Base-by-base conservation (phyloP, 2,329 filamentous ascomycete species). In the Elsinoe necatrix region DNA sequence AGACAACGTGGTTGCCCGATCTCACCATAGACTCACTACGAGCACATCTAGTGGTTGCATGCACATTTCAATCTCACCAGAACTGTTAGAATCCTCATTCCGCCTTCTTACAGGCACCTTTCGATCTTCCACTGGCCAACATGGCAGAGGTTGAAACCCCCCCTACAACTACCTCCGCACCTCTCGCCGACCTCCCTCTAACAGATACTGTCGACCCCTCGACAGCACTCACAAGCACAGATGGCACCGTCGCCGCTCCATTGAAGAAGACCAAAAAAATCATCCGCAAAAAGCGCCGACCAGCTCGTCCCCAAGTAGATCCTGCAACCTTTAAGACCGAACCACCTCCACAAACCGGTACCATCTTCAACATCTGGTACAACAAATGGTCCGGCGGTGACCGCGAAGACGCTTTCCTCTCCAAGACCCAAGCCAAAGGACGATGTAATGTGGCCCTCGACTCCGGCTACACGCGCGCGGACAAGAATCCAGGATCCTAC, bases 321-420 rank as follows among this genome's bases (percentile, higher is more conserved):
- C 83, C 90, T 1, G 83, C 86, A 39, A 85, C 85, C 42, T 81
- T 95, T 73, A 88, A 86, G 64, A 85, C 85, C 31, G 89, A 95
- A 65, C 86, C 88, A 3, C 89, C 91, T 14, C 87, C 89, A 1
- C 91, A 97, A 66, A 97, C 92, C 0, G 93, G 93, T 55, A 95
- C 89, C 0, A 89, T 91, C 58, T 98, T 93, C 79, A 98, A 98
- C 72, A 95, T 95, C 67, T 96, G 91, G 92, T 95, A 96, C 75
- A 96, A 95, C 76, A 97, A 96, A 73, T 97, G 92, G 91, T 87
- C 85, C 0, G 93, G 93, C 63, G 93, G 93, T 66, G 93, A 98
- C 72, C 83, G 90, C 59, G 92, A 97, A 68, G 90, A 95, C 75
- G 89, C 91, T 64, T 90, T 92, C 67, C 80, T 90, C 3, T 89